Evolutionary conservation across 1,284 basidiomycete genomes (phyloP).

Genomic region (Microbotryum lychnidis-dioicae): DNA sequence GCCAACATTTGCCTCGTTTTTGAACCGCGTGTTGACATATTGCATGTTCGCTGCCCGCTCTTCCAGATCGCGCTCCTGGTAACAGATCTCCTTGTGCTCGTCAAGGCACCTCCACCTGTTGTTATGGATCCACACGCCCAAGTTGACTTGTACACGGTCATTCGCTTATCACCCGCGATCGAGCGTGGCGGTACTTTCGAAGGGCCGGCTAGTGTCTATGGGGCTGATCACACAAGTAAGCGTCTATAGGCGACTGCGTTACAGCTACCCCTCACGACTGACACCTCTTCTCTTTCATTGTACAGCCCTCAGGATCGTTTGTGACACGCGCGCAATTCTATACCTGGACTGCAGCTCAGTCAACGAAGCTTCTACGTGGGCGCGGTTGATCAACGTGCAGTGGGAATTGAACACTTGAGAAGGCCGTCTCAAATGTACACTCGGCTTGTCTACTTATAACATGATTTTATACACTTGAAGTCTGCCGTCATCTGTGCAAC

Average conservation of each 20-base stretch:
- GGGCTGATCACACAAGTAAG: slow-evolving; percentile 13
- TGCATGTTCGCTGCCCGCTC: background rate
- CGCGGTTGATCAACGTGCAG: slow-evolving; percentile 21
- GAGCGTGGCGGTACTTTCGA: background rate
- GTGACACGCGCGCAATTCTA: slow-evolving; percentile 77
- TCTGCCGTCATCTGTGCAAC: too few species aligned
- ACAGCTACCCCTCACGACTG: background rate
- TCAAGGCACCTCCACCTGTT: slow-evolving; percentile 59
- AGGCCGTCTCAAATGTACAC: too few species aligned
- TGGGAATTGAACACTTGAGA: slow-evolving; percentile 11
- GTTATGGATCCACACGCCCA: slow-evolving; percentile 59
- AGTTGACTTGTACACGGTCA: slow-evolving; percentile 85
- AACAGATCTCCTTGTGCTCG: slow-evolving; percentile 85
- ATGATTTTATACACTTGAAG: too few species aligned
- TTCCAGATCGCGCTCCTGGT: slow-evolving; percentile 54
- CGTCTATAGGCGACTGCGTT: slow-evolving; percentile 12
- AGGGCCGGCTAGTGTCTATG: slow-evolving; percentile 10
- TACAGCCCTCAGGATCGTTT: slow-evolving; percentile 63
- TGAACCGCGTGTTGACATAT: slow-evolving; percentile 4
- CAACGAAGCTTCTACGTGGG: slow-evolving; percentile 16
- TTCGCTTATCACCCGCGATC: slow-evolving; percentile 52
- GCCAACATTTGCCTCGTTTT: slow-evolving; percentile 6
- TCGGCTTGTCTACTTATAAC: too few species aligned
- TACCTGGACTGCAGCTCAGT: slow-evolving; percentile 64
- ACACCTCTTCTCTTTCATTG: background rate